Conservation (phyloP, 2,329 filamentous ascomycete genomes). For the Talaromyces marneffei region DNA sequence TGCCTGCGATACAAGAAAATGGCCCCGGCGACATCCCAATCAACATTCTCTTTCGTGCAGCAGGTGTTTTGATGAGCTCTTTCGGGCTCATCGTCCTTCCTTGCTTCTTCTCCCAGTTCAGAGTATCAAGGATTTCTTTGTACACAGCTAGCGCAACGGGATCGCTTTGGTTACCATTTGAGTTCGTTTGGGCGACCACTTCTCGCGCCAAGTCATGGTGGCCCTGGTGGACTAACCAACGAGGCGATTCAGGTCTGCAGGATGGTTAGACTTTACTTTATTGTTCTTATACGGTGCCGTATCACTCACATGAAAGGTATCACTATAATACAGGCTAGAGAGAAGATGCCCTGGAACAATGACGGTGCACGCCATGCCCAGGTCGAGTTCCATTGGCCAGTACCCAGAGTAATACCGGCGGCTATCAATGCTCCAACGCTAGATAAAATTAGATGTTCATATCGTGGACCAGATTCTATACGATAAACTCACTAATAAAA, state of each 20-base stretch:
- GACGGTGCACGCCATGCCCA: constrained; percentile 46
- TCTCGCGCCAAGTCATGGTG: constrained; percentile 38
- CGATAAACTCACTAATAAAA: constrained; percentile 24
- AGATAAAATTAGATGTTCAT: neutral
- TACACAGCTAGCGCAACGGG: constrained; percentile 37
- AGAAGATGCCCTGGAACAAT: constrained; percentile 38
- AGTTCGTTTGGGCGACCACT: constrained; percentile 41
- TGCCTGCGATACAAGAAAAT: constrained; percentile 34
- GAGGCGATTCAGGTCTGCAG: constrained; percentile 40
- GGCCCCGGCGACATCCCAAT: constrained; percentile 35
- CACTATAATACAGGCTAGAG: constrained; percentile 37
- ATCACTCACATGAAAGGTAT: constrained; percentile 34
- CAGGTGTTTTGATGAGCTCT: constrained; percentile 35
- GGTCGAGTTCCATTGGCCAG: constrained; percentile 38
- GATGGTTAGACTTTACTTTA: neutral
- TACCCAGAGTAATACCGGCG: constrained; percentile 44
- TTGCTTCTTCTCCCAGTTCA: constrained; percentile 42
- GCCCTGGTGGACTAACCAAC: constrained; percentile 43
- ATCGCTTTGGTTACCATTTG: constrained; percentile 39
- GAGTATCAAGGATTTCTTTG: constrained; percentile 46
- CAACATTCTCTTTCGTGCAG: constrained; percentile 34
- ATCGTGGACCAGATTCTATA: neutral
- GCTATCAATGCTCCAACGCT: constrained; percentile 40
- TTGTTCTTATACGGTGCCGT: neutral
- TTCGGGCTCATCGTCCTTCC: constrained; percentile 32